Conservation (phyloP, 2,329 filamentous ascomycete species). For the Fusarium avenaceum region DNA sequence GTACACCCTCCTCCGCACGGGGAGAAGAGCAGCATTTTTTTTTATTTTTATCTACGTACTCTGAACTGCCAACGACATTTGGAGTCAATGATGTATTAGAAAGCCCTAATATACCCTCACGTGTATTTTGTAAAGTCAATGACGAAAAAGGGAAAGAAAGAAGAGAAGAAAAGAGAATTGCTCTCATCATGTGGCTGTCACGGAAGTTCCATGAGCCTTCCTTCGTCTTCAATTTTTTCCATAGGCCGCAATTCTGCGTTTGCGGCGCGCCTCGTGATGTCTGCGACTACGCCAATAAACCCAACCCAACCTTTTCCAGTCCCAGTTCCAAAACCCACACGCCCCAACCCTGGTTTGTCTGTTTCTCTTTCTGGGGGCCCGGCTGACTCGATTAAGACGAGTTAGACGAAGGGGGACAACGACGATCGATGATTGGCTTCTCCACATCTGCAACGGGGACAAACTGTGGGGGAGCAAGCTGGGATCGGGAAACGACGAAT, state of each 20-base stretch:
- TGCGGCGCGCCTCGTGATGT: slow-evolving; percentile 45
- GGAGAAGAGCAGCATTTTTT: background rate
- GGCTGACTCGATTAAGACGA: slow-evolving; percentile 42
- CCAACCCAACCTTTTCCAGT: slow-evolving; percentile 26
- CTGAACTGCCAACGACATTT: background rate
- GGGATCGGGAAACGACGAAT: slow-evolving; percentile 39
- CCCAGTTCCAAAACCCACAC: slow-evolving; percentile 14
- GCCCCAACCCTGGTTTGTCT: slow-evolving; percentile 14
- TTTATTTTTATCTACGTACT: background rate
- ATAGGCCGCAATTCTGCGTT: slow-evolving; percentile 45
- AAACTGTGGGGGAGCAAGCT: slow-evolving; percentile 43
- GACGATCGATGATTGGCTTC: slow-evolving; percentile 44
- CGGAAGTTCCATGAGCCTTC: background rate
- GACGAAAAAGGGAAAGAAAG: slow-evolving; percentile 7
- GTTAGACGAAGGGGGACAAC: background rate
- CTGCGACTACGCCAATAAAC: slow-evolving; percentile 15
- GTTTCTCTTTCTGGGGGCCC: background rate
- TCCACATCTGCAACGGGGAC: slow-evolving; percentile 44
- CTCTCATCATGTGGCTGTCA: background rate
- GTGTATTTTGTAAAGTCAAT: slow-evolving; percentile 6
- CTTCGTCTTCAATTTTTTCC: slow-evolving; percentile 2
- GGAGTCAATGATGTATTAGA: background rate
- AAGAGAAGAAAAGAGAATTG: background rate
- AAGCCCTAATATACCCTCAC: background rate
- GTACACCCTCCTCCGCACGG: slow-evolving; percentile 40